These are phyloP conservation scores for Apocynum venetum DNA, from an alignment of 257 asterid species.

Conservation along the genomic window DNA sequence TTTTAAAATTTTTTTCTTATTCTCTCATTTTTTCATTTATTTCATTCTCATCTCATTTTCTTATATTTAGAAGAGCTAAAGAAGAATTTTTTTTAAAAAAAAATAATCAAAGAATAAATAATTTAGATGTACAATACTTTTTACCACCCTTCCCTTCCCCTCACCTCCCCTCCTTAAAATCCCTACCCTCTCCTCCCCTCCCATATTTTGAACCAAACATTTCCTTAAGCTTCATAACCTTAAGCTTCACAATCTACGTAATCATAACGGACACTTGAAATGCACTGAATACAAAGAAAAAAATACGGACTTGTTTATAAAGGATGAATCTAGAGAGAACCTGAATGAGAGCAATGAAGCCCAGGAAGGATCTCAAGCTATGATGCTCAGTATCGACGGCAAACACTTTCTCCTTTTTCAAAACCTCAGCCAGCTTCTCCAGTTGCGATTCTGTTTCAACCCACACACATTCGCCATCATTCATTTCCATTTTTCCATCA, in stretches of 20 bases:
- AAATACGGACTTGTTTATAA: background rate
- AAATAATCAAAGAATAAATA: too few relatives aligned
- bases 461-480: constrained; percentile 56
- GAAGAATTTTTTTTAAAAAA: too few relatives aligned
- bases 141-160: too few relatives aligned
- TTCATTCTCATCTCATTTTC: too few relatives aligned
- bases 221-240: background rate
- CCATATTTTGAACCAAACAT: background rate
- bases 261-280: background rate
- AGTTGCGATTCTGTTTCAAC: constrained; percentile 55
- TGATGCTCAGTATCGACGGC: constrained; percentile 97
- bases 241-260: background rate
- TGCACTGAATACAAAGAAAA: background rate
- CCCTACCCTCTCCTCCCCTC: too few relatives aligned
- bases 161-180: too few relatives aligned
- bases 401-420: constrained; percentile 65
- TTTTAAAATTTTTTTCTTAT: too few relatives aligned
- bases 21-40: too few relatives aligned
- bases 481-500: constrained; percentile 33
- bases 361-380: constrained; percentile 77
- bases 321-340: constrained; percentile 22
- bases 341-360: constrained; percentile 91
- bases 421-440: constrained; percentile 51
- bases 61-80: too few relatives aligned
- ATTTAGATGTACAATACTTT: too few relatives aligned